Evolutionary conservation across 2,329 filamentous ascomycete species (phyloP).

Genomic region (Chrysosphaeria jannelii): DNA sequence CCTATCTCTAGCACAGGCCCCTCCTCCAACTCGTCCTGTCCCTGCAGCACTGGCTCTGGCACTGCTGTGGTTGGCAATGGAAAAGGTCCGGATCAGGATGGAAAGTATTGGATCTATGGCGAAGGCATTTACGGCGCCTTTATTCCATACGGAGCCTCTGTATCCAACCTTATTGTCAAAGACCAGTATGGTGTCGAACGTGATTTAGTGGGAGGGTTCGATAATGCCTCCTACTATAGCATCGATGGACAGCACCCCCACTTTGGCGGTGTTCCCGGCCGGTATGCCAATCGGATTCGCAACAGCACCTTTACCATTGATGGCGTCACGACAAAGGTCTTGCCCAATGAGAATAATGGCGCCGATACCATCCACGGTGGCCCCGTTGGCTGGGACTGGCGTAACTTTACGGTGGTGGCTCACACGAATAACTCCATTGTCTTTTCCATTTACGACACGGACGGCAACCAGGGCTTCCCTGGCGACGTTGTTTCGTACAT

Average conservation of each 20-base stretch:
- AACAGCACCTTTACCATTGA: slow-evolving; percentile 43
- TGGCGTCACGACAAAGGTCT: slow-evolving; percentile 18
- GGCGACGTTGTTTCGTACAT: slow-evolving; percentile 46
- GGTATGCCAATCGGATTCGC: slow-evolving; percentile 57
- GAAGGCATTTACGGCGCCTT: slow-evolving; percentile 36
- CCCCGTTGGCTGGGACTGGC: slow-evolving; percentile 42
- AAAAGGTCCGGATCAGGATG: slow-evolving; percentile 19
- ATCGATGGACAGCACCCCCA: slow-evolving; percentile 35
- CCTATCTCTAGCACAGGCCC: too few relatives aligned
- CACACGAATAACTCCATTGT: slow-evolving; percentile 38
- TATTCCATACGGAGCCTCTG: slow-evolving; percentile 43
- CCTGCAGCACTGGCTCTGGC: too few relatives aligned
- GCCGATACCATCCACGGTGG: slow-evolving; percentile 39
- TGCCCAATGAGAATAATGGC: slow-evolving; percentile 32
- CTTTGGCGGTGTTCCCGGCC: slow-evolving; percentile 41
- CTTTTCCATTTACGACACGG: slow-evolving; percentile 42
- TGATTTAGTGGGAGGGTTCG: slow-evolving; percentile 44
- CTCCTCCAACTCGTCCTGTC: too few relatives aligned
- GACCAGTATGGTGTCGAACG: slow-evolving; percentile 37
- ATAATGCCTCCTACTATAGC: slow-evolving; percentile 43
- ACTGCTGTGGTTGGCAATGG: neutral
- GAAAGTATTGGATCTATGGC: slow-evolving; percentile 43
- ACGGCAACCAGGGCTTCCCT: slow-evolving; percentile 48
- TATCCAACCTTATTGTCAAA: slow-evolving; percentile 39
- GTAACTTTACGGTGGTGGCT: slow-evolving; percentile 48